Base-by-base conservation (phyloP, 1,284 basidiomycete species). In the Dichomitus squalens region DNA sequence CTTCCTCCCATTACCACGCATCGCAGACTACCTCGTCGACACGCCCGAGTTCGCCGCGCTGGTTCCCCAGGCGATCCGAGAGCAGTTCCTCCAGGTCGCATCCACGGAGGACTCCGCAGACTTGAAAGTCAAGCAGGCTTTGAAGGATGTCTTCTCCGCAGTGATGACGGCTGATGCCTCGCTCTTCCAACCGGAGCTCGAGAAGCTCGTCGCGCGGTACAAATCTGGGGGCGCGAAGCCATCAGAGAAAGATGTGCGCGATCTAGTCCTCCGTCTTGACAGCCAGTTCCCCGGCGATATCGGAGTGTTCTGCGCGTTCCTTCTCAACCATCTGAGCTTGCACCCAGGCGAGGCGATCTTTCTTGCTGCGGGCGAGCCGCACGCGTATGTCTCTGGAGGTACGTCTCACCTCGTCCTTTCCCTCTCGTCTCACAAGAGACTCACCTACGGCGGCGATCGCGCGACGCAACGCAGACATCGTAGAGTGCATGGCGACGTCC, bases 401-500 rank as follows among this genome's bases (percentile, higher is more conserved):
- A 63, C 47, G 79, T 65, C 27, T n/a, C 18, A 7, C 12, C 12
- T n/a, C 33, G 12, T 25, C n/a, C 0, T 4, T 31, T 6, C 14
- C 43, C 11, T 14, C 25, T 21, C 7, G 14, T 33, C 7, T 20
- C 25, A 12, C 20, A 23, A n/a, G 20, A 20, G 31, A 47, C 55
- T 58, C 12, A 25, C 34, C 8, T n/a, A n/a, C n/a, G n/a, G n/a
- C n/a, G n/a, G n/a, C n/a, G n/a, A n/a, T n/a, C 18, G 20, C 14
- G 16, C 14, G 8, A 39, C 7, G n/a, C 25, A 6, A 51, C 40
- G 2, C 69, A 96, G 95, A 98, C 72, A 95, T 96, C 72, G 92
- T 97, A 72, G 95, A 98, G 71, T 96, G 94, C 77, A 98, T 97
- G 95, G 95, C 95, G 25, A 96, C 95, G 54, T 96, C 94, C 1